Base-by-base conservation (phyloP, 306 rosid species). In the Begonia loranthoides region DNA sequence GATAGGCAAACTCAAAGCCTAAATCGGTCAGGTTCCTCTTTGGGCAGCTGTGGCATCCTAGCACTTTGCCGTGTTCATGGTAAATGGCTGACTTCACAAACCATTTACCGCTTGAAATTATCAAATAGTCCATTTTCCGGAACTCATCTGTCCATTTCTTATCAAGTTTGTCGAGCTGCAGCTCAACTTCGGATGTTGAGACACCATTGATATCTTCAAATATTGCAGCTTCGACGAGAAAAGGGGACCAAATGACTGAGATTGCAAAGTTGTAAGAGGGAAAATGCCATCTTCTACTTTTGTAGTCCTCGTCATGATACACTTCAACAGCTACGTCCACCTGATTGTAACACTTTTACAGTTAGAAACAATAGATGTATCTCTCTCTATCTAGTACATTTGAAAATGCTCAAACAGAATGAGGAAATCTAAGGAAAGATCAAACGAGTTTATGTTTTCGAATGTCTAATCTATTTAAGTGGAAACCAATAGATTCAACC, bases 31-130 rank as follows among this genome's bases (percentile, higher is more conserved):
- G 65, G 61, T 80, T 84, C 62, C 71, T 74, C 50, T 67, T 75
- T 11, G 94, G 65, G 69, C 96, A 86, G 64, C 40, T 19, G 61
- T 92, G 99, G 71, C 99, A 92, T 45, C 99, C 99, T 65, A 86
- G 14, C 40, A 76, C 71, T 59, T 71, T 71, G 51, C 75, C 63
- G 36, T 79, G 73, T 76, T 83, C 94, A 63, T 86, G 54, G 80
- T 86, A 92, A 70, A 92, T 61, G 57, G 99, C 59, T 50, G 88
- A 49, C 73, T 92, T 92, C 60, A 92, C 84, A 79, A 83, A 92
- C 99, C 96, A 92, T 71, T 86, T 80, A 54, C 99, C 99, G 0
- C 86, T 83, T 28, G 99, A 80, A 73, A 92, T 65, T 36, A 92
- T 77, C 73, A 92, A 71, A 80, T 82, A 86, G 64, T 92, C 88